Conservation (phyloP, 1,284 basidiomycete genomes). For the Malassezia nana region DNA sequence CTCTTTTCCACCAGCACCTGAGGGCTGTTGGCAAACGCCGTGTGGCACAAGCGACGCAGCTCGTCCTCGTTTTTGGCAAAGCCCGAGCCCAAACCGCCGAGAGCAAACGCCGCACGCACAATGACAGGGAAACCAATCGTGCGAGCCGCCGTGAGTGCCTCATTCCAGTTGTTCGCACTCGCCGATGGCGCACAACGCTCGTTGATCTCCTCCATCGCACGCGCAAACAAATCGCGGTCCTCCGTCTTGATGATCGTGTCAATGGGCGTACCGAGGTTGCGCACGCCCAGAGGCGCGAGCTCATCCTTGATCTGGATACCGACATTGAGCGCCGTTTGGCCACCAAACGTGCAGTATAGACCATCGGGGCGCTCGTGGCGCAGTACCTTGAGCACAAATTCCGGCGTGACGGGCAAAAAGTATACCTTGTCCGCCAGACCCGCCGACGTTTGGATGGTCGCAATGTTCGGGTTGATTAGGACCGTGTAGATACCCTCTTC, state of each 20-base stretch:
- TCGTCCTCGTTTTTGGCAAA: slow-evolving; percentile 84
- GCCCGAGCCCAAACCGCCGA: slow-evolving; percentile 87
- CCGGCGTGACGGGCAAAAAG: slow-evolving; percentile 93
- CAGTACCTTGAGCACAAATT: slow-evolving; percentile 95
- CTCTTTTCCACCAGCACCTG: slow-evolving; percentile 96
- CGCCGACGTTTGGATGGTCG: slow-evolving; percentile 96
- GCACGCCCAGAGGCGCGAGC: slow-evolving; percentile 67
- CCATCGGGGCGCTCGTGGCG: slow-evolving; percentile 96
- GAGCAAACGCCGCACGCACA: slow-evolving; percentile 87
- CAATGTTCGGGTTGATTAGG: slow-evolving; percentile 93
- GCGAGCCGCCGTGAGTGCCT: slow-evolving; percentile 72
- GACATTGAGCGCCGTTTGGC: slow-evolving; percentile 92
- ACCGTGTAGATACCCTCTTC: slow-evolving; percentile 98
- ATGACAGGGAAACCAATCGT: slow-evolving; percentile 94
- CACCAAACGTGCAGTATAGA: slow-evolving; percentile 96
- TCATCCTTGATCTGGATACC: slow-evolving; percentile 97
- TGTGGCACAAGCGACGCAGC: slow-evolving; percentile 65
- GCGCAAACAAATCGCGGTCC: slow-evolving; percentile 85
- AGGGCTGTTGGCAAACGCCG: slow-evolving; percentile 85
- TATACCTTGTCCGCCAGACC: slow-evolving; percentile 98
- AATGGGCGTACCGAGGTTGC: slow-evolving; percentile 91
- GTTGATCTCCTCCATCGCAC: slow-evolving; percentile 89
- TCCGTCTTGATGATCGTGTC: slow-evolving; percentile 95
- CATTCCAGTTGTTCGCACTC: slow-evolving; percentile 61
- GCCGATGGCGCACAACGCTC: slow-evolving; percentile 87